Conservation (phyloP, 2,329 filamentous ascomycete genomes). For the Hypoxylon sp. region DNA sequence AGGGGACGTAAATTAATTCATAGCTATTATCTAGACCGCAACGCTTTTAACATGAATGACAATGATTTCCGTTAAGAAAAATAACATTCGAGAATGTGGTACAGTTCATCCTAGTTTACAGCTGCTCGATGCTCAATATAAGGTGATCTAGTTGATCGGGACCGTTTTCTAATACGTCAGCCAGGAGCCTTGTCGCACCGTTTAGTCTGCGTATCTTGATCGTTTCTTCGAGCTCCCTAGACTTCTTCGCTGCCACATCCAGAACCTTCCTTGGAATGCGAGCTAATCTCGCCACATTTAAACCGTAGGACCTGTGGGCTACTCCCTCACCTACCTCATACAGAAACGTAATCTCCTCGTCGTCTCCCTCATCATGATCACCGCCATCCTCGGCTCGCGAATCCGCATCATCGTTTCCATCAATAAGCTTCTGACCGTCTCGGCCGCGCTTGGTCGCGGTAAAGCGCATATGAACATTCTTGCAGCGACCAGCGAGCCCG, state of each 20-base stretch:
- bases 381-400: not conserved
- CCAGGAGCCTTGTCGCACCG: conserved; percentile 62
- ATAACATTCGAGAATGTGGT: conserved; percentile 27
- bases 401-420: conserved; percentile 41
- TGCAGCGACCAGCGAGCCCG: conserved; percentile 76
- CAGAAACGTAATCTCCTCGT: conserved; percentile 90
- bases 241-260: conserved; percentile 84
- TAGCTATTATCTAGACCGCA: conserved; percentile 28
- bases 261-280: conserved; percentile 83
- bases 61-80: conserved; percentile 13
- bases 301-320: conserved; percentile 91
- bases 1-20: conserved; percentile 35
- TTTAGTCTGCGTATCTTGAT: conserved; percentile 75
- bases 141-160: conserved; percentile 67
- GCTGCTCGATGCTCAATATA: conserved; percentile 71
- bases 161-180: conserved; percentile 58
- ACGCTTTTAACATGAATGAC: conserved; percentile 27
- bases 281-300: conserved; percentile 92
- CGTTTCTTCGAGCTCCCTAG: conserved; percentile 82
- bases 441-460: conserved; percentile 58
- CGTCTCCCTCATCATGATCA: conserved; percentile 60
- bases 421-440: conserved; percentile 1
- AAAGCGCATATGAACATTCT: conserved; percentile 97
- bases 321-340: conserved; percentile 94
- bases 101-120: conserved; percentile 57